Percentiles rank a stretch among this genome's conserved stretches.
phyloP scores from a whole-genome alignment of 1,284 basidiomycete species.

The Fomitiporia mediterranea region DNA sequence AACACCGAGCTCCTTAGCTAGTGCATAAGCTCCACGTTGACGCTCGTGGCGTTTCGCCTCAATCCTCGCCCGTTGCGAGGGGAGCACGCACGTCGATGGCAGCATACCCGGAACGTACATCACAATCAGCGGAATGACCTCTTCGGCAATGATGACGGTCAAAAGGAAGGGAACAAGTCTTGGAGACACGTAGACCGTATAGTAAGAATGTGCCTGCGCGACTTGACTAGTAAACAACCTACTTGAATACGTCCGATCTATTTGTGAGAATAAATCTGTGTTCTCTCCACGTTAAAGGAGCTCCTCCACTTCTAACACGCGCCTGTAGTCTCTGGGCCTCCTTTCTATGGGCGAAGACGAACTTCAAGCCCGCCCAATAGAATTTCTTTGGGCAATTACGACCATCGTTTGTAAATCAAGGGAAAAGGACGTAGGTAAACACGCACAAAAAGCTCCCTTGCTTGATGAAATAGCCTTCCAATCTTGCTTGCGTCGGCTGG shows the following conservation, averaged over 20 bases:
- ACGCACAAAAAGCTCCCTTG: slow-evolving; percentile 59
- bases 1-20: slow-evolving; percentile 5
- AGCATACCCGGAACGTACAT: slow-evolving; percentile 83
- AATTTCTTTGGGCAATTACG: slow-evolving; percentile 55
- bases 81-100: slow-evolving; percentile 84
- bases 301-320: slow-evolving; percentile 52
- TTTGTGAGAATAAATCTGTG: slow-evolving; percentile 60
- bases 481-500: slow-evolving; percentile 55
- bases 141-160: slow-evolving; percentile 73
- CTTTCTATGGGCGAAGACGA: slow-evolving; percentile 57
- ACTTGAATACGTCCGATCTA: slow-evolving; percentile 66
- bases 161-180: slow-evolving; percentile 80
- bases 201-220: slow-evolving; percentile 3
- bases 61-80: slow-evolving; percentile 74
- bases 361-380: slow-evolving; percentile 67
- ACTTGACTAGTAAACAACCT: slow-evolving; percentile 24
- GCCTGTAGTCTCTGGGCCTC: slow-evolving; percentile 48
- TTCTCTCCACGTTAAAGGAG: slow-evolving; percentile 58
- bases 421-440: slow-evolving; percentile 3
- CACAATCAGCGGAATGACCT: slow-evolving; percentile 79
- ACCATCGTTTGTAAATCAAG: slow-evolving; percentile 53
- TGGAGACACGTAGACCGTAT: slow-evolving; percentile 22
- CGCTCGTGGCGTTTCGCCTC: slow-evolving; percentile 55
- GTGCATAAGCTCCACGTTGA: slow-evolving; percentile 31
- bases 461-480: slow-evolving; percentile 57